Percentiles rank a stretch among this genome's conserved stretches.
Evolutionary conservation across 163 green algal species (phyloP).

Genomic region (Coccomyxa subellipsoidea): DNA sequence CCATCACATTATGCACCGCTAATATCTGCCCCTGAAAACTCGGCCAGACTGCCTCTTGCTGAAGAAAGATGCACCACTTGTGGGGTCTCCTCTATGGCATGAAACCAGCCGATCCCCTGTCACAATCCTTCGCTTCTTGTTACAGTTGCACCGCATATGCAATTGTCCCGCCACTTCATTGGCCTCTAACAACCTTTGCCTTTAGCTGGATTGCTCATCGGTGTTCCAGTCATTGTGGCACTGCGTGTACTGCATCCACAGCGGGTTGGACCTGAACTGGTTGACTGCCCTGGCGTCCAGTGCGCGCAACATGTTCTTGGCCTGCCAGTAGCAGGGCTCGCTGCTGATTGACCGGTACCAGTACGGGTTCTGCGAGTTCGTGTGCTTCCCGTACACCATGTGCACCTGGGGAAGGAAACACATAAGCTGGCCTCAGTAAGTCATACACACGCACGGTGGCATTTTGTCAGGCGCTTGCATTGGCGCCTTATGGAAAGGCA

Average conservation of each 20-base stretch:
- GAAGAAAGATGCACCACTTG: no score
- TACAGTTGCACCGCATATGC: no score
- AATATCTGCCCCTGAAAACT: no score
- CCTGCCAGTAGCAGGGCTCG: slow-evolving; percentile 2
- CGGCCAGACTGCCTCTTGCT: no score
- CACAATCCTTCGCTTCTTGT: no score
- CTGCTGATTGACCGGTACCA: not conserved
- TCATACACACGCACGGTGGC: not conserved
- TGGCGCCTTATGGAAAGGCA: no score
- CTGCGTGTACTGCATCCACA: slow-evolving; percentile 8
- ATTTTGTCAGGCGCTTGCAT: no score
- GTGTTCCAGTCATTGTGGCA: slow-evolving; percentile 3
- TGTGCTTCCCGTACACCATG: slow-evolving; percentile 1
- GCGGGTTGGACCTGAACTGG: not conserved
- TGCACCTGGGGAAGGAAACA: not conserved
- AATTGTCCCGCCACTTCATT: not conserved
- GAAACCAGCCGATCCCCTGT: no score
- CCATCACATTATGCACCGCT: no score
- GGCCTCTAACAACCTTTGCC: not conserved
- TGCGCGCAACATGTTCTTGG: not conserved
- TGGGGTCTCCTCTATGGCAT: no score
- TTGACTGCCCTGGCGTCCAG: not conserved
- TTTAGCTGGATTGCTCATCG: not conserved
- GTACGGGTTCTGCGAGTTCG: not conserved
- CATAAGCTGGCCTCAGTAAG: no score